Evolutionary conservation across 306 rosid genomes (phyloP), one percentile per base, ranked within the genome.

Genomic region (Styphnolobium japonicum): DNA sequence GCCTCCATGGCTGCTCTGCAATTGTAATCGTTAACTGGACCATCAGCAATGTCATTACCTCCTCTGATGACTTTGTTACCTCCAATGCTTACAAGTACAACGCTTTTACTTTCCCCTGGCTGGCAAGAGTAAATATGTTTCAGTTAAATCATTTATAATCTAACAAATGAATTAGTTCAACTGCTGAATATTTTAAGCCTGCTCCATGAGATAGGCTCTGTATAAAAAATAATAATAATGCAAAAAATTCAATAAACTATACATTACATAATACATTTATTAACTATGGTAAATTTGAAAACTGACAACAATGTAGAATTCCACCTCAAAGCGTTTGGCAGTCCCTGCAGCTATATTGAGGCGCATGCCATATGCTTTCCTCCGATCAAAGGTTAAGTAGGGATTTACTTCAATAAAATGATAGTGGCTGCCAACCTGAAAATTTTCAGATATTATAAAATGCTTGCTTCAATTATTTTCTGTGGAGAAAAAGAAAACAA

Each of bases 381-480:
- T 71, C 84, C 97, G 86, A 90, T 93, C 99, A 71, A 93, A 95
- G 75, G 80, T 85, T 86, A 95, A 86, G 85, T 18, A 73, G 1
- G 93, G 97, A 81, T 95, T 95, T 40, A 85, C 89, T 90, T 95
- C 99, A 78, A 87, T 88, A 81, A 95, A 95, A 91, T 91, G 94
- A 80, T 93, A 93, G 88, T 95, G 97, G 87, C 99, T 95, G 65
- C 99, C 99, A 86, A 95, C 90, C 99, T 95, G 93, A 51, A 85
- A 87, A 52, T 61, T 48, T 64, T 80, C 36, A 60, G 31, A n/a
- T 7, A 45, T 77, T 75, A 65, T 67, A 48, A 78, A 67, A 67
- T 52, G 11, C 3, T 66, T 49, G 25, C 23, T 60, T 55, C 23
- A 2, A 65, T 70, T 10, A 80, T 55, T 64, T 75, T 83, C 46